These are phyloP conservation scores for Cinnamomum chago DNA, from an alignment of 164 flowering plant species.

Conservation along the genomic window DNA sequence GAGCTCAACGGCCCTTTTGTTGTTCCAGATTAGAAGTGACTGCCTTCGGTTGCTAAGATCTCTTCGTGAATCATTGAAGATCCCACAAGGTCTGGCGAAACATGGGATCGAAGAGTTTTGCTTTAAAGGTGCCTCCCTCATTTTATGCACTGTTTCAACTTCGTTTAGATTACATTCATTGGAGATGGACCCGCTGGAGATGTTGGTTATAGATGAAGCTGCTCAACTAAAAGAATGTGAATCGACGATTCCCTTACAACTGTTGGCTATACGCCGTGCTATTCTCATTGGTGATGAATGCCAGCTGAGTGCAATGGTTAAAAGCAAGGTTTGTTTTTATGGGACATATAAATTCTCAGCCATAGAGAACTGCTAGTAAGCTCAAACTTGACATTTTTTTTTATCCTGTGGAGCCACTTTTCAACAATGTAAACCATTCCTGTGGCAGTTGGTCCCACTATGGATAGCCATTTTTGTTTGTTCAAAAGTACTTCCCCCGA, in stretches of 20 bases:
- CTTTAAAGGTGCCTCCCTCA: slow-evolving; percentile 19
- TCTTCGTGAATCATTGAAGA: neutral
- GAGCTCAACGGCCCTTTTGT: neutral
- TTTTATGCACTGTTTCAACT: slow-evolving; percentile 49
- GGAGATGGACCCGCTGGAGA: slow-evolving; percentile 11
- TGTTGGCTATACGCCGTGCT: slow-evolving; percentile 37
- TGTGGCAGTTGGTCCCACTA: neutral
- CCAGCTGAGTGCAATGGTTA: slow-evolving; percentile 45
- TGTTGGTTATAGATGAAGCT: slow-evolving; percentile 54
- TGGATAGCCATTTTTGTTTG: neutral
- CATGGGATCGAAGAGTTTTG: neutral
- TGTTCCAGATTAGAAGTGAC: neutral
- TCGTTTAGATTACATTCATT: slow-evolving; percentile 18
- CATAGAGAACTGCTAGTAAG: neutral
- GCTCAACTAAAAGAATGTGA: slow-evolving; percentile 55
- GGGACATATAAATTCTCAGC: neutral
- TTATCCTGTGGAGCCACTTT: neutral
- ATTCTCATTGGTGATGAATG: slow-evolving; percentile 46
- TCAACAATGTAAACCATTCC: neutral
- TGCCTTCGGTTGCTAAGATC: slow-evolving; percentile 28
- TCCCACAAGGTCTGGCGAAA: neutral
- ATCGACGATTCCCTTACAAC: slow-evolving; percentile 41
- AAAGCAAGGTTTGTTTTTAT: slow-evolving; percentile 30
- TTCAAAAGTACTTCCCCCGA: no score
- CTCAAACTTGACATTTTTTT: neutral